Conservation (phyloP, 495 filamentous ascomycete species). For the Viridothelium virens region DNA sequence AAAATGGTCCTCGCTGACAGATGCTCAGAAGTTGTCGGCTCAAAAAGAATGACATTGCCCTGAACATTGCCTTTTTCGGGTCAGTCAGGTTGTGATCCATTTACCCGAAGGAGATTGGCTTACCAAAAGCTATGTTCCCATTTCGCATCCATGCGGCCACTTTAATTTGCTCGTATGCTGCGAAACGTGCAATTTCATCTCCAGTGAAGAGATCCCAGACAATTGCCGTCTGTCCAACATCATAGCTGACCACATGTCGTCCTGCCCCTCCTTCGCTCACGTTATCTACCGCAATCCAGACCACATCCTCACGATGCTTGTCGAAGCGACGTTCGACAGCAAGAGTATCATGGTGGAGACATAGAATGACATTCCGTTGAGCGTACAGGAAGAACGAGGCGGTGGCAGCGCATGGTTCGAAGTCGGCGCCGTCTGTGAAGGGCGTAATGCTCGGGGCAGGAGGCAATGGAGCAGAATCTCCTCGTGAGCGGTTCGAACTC, state of each 20-base stretch:
- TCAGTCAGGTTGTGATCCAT: constrained; percentile 13
- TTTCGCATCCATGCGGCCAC: constrained; percentile 95
- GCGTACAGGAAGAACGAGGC: constrained; percentile 81
- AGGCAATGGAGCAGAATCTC: constrained; percentile 33
- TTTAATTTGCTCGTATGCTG: constrained; percentile 76
- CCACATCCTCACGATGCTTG: constrained; percentile 72
- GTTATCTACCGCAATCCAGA: constrained; percentile 82
- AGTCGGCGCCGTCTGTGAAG: constrained; percentile 49
- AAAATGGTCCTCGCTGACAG: constrained; percentile 88
- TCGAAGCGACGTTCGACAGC: constrained; percentile 84
- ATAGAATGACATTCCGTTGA: constrained; percentile 68
- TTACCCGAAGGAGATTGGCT: constrained; percentile 21
- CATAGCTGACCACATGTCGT: constrained; percentile 84
- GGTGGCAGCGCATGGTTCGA: constrained; percentile 80
- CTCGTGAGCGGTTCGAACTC: constrained; percentile 41
- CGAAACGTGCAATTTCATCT: constrained; percentile 80
- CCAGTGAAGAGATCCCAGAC: constrained; percentile 96
- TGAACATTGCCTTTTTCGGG: constrained; percentile 63
- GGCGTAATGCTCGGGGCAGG: constrained; percentile 46
- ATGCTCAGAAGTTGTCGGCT: constrained; percentile 87
- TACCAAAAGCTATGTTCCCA: constrained; percentile 95
- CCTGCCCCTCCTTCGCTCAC: constrained; percentile 81
- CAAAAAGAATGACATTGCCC: constrained; percentile 91
- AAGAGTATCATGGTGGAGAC: constrained; percentile 83
- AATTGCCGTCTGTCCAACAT: constrained; percentile 83